A percentile compares a stretch with the other conserved stretches of the same genome.
Conservation (phyloP, 768 basidiomycete genomes). For the Lactarius psammicola region DNA sequence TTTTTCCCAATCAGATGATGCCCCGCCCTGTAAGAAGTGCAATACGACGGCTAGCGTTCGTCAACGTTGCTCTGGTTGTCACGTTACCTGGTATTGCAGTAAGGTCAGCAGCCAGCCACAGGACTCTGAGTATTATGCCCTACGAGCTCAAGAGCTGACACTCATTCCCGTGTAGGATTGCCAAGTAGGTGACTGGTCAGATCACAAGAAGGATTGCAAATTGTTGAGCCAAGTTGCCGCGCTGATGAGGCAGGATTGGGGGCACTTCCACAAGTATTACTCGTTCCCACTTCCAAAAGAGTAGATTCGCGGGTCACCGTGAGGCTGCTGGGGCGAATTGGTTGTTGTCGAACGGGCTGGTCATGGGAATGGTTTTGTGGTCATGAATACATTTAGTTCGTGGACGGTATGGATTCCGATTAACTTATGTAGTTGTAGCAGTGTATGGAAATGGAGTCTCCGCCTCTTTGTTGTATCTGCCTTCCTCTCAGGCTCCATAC, state of each 20-base stretch:
- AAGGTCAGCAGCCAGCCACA: background rate
- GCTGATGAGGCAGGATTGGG: background rate
- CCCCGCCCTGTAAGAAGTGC: background rate
- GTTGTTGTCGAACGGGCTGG: background rate
- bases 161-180: background rate
- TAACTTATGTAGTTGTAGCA: background rate
- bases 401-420: background rate
- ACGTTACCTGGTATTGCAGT: background rate
- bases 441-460: background rate
- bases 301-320: background rate
- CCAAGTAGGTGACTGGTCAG: background rate
- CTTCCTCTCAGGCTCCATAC: too few species aligned
- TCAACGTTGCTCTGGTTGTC: background rate
- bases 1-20: background rate
- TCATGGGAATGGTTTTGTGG: background rate
- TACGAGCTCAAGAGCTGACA: background rate
- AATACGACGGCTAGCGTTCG: background rate
- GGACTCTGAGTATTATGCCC: background rate
- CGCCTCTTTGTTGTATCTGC: background rate
- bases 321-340: background rate
- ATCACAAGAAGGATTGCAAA: slow-evolving; percentile 1
- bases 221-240: background rate
- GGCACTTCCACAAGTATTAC: background rate
- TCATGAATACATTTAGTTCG: background rate
- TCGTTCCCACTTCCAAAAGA: background rate